Base-by-base conservation (phyloP, 495 filamentous ascomycete species). In the Daldinia caldariorum region DNA sequence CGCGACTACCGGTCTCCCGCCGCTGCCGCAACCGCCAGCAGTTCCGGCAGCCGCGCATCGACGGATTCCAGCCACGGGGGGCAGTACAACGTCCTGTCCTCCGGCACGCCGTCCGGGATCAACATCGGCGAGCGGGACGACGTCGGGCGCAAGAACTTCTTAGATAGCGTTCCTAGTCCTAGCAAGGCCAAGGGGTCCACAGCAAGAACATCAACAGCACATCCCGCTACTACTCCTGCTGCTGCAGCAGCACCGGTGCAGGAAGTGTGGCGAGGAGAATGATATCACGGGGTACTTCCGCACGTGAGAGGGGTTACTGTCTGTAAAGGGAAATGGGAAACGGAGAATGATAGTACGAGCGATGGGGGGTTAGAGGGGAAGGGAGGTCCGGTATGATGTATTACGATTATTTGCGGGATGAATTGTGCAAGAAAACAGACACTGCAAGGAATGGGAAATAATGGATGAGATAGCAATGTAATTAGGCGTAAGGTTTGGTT, bases 261-360 rank as follows among this genome's bases (percentile, higher is more conserved):
- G 65, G 61, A 75, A 75, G 55, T 80, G 77, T 34, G 76, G 76
- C 1, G 51, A 66, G n/a, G 76, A 79, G n/a, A 78, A 77, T 60
- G 77, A 79, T 69, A 73, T 79, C 35, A 73, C 71, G 45, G 73
- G 39, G 50, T 69, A 72, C 13, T 72, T 72, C 18, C 64, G 60
- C 39, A 50, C 35, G 16, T 70, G n/a, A 63, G 39, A 7, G 32
- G n/a, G n/a, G n/a, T n/a, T n/a, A n/a, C n/a, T n/a, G n/a, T n/a
- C n/a, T n/a, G n/a, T n/a, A n/a, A n/a, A n/a, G n/a, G n/a, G n/a
- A n/a, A n/a, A n/a, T n/a, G n/a, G n/a, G n/a, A n/a, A n/a, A n/a
- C n/a, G n/a, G n/a, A n/a, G n/a, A n/a, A n/a, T n/a, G n/a, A n/a
- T n/a, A n/a, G n/a, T n/a, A n/a, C n/a, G n/a, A n/a, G n/a, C n/a